Evolutionary conservation across 805 yeast genomes (phyloP).

Genomic region (Kazachstania viticola): DNA sequence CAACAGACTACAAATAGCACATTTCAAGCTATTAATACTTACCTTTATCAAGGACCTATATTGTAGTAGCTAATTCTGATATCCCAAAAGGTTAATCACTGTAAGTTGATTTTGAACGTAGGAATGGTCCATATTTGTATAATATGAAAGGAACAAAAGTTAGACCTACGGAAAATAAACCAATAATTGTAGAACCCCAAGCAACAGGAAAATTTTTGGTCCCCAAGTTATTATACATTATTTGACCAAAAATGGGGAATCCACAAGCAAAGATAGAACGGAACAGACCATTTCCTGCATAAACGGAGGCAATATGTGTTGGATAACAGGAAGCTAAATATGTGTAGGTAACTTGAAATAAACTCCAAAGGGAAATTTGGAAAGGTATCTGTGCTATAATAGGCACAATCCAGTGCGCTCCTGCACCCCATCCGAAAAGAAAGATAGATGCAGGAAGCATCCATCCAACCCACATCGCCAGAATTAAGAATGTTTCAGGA

Average conservation of each 20-base stretch:
- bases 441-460: constrained; percentile 34
- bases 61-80: no score
- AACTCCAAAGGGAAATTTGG: constrained; percentile 29
- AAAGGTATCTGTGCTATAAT: constrained; percentile 33
- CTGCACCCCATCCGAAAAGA: constrained; percentile 39
- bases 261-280: constrained; percentile 42
- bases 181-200: constrained; percentile 44
- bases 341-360: constrained; percentile 40
- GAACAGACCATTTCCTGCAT: constrained; percentile 41
- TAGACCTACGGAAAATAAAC: constrained; percentile 33
- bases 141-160: constrained; percentile 36
- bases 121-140: constrained; percentile 31
- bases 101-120: constrained; percentile 31
- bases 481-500: constrained; percentile 33
- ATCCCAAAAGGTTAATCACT: background rate
- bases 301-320: constrained; percentile 41
- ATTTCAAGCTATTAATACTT: no score
- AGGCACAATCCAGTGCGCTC: constrained; percentile 39
- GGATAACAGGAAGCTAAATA: constrained; percentile 38
- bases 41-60: no score
- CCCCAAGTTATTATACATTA: constrained; percentile 41
- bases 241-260: constrained; percentile 50
- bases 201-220: constrained; percentile 40
- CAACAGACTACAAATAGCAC: no score
- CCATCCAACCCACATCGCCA: constrained; percentile 30